Evolutionary conservation across 129 eudicot species (phyloP).

Genomic region (Scalesia atractyloides): DNA sequence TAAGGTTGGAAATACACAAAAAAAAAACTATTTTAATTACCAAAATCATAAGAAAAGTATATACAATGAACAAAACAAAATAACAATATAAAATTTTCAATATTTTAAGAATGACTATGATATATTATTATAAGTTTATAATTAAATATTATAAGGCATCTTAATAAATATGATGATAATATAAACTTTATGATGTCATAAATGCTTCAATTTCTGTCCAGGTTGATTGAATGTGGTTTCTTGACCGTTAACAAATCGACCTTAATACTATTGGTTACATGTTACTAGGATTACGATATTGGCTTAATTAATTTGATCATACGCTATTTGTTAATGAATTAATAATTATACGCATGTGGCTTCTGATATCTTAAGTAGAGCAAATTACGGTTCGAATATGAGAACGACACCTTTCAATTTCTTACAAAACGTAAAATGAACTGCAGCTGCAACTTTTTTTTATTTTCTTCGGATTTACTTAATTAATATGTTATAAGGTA

Average conservation of each 20-base stretch:
- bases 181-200: background rate
- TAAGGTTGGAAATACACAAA: too few relatives aligned
- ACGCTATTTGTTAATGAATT: background rate
- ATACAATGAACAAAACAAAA: too few relatives aligned
- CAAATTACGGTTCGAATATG: slow-evolving; percentile 1
- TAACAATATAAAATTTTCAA: too few relatives aligned
- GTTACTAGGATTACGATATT: background rate
- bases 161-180: background rate
- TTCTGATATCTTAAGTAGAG: background rate
- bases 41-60: too few relatives aligned
- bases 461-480: background rate
- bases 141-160: background rate
- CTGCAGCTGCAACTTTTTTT: background rate
- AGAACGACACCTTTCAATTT: background rate
- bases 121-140: background rate
- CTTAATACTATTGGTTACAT: too few relatives aligned
- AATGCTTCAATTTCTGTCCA: background rate
- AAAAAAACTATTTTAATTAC: too few relatives aligned
- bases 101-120: too few relatives aligned
- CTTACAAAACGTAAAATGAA: background rate
- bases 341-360: slow-evolving; percentile 1
- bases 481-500: too few relatives aligned
- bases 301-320: background rate
- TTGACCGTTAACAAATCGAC: background rate
- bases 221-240: background rate